Evolutionary conservation across 108 stramenopile species (phyloP), one percentile per base, ranked within the genome.

Genomic region (Cylindrotheca fusiformis): DNA sequence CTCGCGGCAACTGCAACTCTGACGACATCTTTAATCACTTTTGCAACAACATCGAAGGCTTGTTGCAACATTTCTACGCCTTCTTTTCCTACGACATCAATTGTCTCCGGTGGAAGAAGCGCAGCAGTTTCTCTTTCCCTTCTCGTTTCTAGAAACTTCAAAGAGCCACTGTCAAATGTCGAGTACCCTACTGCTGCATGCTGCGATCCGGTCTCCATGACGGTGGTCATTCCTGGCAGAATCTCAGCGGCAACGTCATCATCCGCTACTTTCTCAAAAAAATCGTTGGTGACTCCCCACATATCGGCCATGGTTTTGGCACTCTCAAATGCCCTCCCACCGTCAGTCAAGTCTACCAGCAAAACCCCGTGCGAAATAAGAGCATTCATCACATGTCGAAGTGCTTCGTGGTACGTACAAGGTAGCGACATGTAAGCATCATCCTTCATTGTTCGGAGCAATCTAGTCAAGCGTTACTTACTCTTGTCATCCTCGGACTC

Each of bases 321-420:
- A 57, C 66, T 61, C 14, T 83, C 68, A 32, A 71, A 66, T 1
- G 41, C 65, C 53, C 52, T 46, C 28, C 85, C 86, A 30, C 77
- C 84, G 48, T 93, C 85, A 5, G 85, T 81, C 63, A 93, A 50
- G 71, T 93, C 92, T 4, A 93, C 88, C 10, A 93, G 68, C 31
- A 93, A 52, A 17, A 83, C 84, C 19, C 88, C 88, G 55, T 93
- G 92, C 44, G 85, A 68, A 21, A 86, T 87, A 17, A 93, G 59
- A 21, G 88, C 79, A 81, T 93, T 83, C 92, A 93, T 93, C 8
- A 93, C 91, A 70, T 93, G 91, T 65, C 85, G 62, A 45, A 86
- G 32, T 8, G 82, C 76, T 41, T 6, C 10, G 36, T 41, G 14
- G 14, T 41, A 41, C 74, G 41, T 31, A 17, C 10, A 30, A 48